These are phyloP conservation scores for Echium plantagineum DNA, from an alignment of 257 asterid genomes.

Conservation along the genomic window DNA sequence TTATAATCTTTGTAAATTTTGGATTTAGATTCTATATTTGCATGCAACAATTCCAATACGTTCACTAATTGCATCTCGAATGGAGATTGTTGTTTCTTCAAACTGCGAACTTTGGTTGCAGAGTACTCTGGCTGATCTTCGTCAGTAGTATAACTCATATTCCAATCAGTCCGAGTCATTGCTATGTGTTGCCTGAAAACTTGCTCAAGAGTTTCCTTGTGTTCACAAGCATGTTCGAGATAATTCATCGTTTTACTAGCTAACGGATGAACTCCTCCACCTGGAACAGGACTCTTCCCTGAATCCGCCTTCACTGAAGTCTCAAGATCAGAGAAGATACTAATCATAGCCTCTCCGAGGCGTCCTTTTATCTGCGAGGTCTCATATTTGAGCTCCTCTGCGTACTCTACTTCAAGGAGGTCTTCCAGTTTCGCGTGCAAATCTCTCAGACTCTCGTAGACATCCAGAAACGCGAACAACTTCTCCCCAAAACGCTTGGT, in stretches of 20 bases:
- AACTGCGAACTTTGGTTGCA: not conserved
- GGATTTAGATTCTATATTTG: conserved; percentile 58
- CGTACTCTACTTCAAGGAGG: conserved; percentile 17
- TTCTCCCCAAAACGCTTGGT: conserved; percentile 71
- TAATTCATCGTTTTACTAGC: conserved; percentile 67
- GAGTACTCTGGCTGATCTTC: not conserved
- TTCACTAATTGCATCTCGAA: conserved; percentile 42
- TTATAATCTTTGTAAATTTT: conserved; percentile 59
- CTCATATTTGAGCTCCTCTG: conserved; percentile 41
- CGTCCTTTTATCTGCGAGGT: conserved; percentile 36
- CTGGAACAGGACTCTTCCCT: conserved; percentile 54
- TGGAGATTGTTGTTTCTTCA: conserved; percentile 16
- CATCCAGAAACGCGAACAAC: conserved; percentile 58
- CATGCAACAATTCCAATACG: conserved; percentile 53
- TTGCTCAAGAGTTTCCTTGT: conserved; percentile 54
- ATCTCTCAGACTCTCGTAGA: conserved; percentile 58
- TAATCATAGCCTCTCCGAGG: conserved; percentile 57
- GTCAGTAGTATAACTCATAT: conserved; percentile 16
- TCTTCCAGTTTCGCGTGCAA: conserved; percentile 16
- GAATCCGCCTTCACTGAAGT: conserved; percentile 58
- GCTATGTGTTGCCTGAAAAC: conserved; percentile 65
- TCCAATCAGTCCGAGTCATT: conserved; percentile 14
- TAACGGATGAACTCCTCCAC: conserved; percentile 84
- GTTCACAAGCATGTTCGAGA: conserved; percentile 33
- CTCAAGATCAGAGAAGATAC: conserved; percentile 52